A percentile compares a stretch with the other conserved stretches of the same genome.
These are phyloP conservation scores for Russula compacta DNA, from an alignment of 768 basidiomycete species.

Conservation along the genomic window DNA sequence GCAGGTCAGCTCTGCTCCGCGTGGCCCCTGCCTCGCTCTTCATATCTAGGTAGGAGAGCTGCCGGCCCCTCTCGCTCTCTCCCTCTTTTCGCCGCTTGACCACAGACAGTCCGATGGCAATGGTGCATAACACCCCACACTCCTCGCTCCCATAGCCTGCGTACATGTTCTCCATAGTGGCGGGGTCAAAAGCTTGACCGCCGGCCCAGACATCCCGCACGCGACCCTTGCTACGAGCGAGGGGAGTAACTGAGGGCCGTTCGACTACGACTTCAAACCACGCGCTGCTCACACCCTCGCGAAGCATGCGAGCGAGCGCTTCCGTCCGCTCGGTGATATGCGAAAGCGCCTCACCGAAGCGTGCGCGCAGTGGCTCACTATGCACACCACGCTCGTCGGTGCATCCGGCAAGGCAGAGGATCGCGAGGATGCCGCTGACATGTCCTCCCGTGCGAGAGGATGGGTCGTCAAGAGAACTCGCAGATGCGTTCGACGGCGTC, in stretches of 20 bases:
- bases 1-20: slow-evolving; percentile 1
- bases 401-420: slow-evolving; percentile 28
- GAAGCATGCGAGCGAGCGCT: slow-evolving; percentile 23
- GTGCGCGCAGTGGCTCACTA: slow-evolving; percentile 25
- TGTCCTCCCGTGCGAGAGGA: slow-evolving; percentile 19
- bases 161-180: slow-evolving; percentile 19
- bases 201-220: slow-evolving; percentile 1
- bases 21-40: slow-evolving; percentile 9
- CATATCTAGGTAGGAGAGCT: slow-evolving; percentile 9
- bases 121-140: slow-evolving; percentile 17
- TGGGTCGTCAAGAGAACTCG: slow-evolving; percentile 9
- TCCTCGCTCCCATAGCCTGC: slow-evolving; percentile 17
- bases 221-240: not conserved
- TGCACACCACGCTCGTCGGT: slow-evolving; percentile 24
- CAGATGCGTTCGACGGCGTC: slow-evolving; percentile 16
- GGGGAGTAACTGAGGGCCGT: not conserved
- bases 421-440: slow-evolving; percentile 27
- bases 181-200: slow-evolving; percentile 6
- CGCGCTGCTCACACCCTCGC: slow-evolving; percentile 29
- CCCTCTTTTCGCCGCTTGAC: slow-evolving; percentile 15
- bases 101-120: slow-evolving; percentile 14
- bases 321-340: slow-evolving; percentile 26
- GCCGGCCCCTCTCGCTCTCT: not conserved
- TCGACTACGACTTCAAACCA: slow-evolving; percentile 25
- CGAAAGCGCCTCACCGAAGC: slow-evolving; percentile 25